Evolutionary conservation across 495 filamentous ascomycete species (phyloP).

Genomic region (Penicillium canescens): DNA sequence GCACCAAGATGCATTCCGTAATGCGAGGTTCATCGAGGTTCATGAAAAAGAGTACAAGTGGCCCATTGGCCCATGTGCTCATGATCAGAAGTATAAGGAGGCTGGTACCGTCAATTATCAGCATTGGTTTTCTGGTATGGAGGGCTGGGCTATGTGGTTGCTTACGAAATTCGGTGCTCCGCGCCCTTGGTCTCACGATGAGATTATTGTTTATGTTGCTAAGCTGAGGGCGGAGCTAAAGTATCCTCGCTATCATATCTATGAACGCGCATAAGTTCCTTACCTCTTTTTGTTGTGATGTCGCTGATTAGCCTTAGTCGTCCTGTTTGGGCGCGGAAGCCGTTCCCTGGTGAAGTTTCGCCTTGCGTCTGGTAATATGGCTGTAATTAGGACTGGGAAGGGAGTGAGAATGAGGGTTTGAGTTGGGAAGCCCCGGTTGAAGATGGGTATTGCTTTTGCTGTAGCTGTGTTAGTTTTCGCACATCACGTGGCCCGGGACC

Average conservation of each 20-base stretch:
- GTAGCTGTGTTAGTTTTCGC: no score
- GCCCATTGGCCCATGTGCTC: conserved; percentile 26
- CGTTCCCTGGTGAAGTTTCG: conserved; percentile 65
- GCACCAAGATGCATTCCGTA: conserved; percentile 18
- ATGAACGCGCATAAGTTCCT: conserved; percentile 14
- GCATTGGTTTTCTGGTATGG: conserved; percentile 25
- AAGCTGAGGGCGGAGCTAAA: conserved; percentile 20
- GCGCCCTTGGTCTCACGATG: conserved; percentile 23
- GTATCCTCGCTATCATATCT: conserved; percentile 22
- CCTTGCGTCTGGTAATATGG: no score
- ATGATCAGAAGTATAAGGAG: conserved; percentile 20
- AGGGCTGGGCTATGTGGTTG: conserved; percentile 29
- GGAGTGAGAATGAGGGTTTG: no score
- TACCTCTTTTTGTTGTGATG: neutral
- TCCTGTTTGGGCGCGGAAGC: conserved; percentile 15
- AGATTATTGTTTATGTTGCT: conserved; percentile 24
- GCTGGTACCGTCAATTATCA: conserved; percentile 18
- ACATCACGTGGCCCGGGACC: no score
- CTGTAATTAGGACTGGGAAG: neutral
- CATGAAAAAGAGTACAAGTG: conserved; percentile 19
- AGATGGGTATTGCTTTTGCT: no score
- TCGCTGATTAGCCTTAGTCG: neutral
- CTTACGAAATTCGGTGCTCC: conserved; percentile 23
- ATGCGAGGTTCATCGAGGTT: conserved; percentile 34
- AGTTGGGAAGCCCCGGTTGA: no score